Percentiles rank a stretch among this genome's conserved stretches.
phyloP scores from a whole-genome alignment of 1,284 basidiomycete genomes.

The Cutaneotrichosporon sp. region DNA sequence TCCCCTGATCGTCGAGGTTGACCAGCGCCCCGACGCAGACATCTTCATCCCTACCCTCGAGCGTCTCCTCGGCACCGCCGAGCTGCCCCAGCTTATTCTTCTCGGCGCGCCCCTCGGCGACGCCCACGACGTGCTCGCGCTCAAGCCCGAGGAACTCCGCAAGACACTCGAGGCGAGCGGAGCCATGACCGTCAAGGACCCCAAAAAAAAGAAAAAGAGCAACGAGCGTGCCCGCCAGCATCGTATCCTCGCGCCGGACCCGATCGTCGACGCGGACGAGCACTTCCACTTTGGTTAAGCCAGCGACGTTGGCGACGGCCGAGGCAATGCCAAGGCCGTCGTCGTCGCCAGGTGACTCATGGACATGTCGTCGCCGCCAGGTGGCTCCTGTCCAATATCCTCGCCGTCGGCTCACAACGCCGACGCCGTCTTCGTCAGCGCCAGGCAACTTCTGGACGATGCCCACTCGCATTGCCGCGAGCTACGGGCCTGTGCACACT shows the following conservation, averaged over 20 bases:
- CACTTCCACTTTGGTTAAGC: background rate
- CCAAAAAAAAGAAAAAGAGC: conserved; percentile 46
- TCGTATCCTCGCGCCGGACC: conserved; percentile 8
- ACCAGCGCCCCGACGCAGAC: conserved; percentile 58
- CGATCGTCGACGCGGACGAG: background rate
- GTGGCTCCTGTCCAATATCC: too few species aligned
- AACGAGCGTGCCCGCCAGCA: conserved; percentile 4
- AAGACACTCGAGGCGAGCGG: conserved; percentile 57
- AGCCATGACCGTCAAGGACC: conserved; percentile 49
- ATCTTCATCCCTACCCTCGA: conserved; percentile 52
- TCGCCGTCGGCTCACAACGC: too few species aligned
- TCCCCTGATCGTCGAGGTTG: conserved; percentile 68
- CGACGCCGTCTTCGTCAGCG: too few species aligned
- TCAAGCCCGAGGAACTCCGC: conserved; percentile 53
- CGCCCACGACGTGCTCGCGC: conserved; percentile 55
- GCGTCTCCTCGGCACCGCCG: conserved; percentile 55
- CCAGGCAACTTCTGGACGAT: too few species aligned
- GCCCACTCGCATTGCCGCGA: too few species aligned
- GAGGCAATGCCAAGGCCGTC: too few species aligned
- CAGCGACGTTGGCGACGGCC: too few species aligned
- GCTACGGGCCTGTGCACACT: too few species aligned
- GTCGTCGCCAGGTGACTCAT: too few species aligned
- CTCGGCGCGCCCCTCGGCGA: conserved; percentile 60
- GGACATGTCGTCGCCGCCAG: too few species aligned
- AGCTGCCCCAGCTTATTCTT: conserved; percentile 65